Conservation (phyloP, 345 rosid genomes). For the Microthlaspi erraticum region DNA sequence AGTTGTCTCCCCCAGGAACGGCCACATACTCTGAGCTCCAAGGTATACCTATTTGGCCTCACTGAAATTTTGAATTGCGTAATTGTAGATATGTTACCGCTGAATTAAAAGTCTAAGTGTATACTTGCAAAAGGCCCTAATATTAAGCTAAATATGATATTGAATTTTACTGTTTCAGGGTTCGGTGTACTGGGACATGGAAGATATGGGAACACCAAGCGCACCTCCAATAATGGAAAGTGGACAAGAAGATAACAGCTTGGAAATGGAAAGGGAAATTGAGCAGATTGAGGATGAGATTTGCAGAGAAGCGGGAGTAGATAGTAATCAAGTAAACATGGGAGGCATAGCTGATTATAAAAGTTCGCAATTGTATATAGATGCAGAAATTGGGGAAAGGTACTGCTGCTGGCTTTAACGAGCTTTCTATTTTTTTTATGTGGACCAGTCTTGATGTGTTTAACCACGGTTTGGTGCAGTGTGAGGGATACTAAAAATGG, state of each 20-base stretch:
- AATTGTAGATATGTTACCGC: neutral
- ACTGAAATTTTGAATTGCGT: neutral
- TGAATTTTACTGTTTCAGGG: constrained; percentile 45
- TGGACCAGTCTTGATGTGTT: constrained; percentile 13
- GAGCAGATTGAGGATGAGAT: constrained; percentile 44
- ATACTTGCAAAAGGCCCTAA: too few relatives aligned
- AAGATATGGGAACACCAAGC: constrained; percentile 83
- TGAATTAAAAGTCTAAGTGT: too few relatives aligned
- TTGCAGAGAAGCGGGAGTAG: constrained; percentile 44
- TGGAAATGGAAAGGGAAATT: constrained; percentile 48
- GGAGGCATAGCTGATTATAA: constrained; percentile 29
- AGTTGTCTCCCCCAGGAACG: constrained; percentile 51
- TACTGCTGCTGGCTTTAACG: constrained; percentile 34
- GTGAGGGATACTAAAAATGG: constrained; percentile 28
- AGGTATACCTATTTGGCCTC: constrained; percentile 30
- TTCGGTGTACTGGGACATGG: constrained; percentile 44
- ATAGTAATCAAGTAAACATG: constrained; percentile 34
- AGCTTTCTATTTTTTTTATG: neutral
- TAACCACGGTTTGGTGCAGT: constrained; percentile 48
- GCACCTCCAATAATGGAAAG: constrained; percentile 83
- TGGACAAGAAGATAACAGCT: constrained; percentile 47
- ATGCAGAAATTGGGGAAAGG: constrained; percentile 58
- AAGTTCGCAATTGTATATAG: constrained; percentile 40
- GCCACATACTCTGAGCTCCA: constrained; percentile 55
- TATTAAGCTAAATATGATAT: constrained; percentile 3